Base-by-base conservation (phyloP, 164 flowering plant species). In the Stephania yunnanensis region DNA sequence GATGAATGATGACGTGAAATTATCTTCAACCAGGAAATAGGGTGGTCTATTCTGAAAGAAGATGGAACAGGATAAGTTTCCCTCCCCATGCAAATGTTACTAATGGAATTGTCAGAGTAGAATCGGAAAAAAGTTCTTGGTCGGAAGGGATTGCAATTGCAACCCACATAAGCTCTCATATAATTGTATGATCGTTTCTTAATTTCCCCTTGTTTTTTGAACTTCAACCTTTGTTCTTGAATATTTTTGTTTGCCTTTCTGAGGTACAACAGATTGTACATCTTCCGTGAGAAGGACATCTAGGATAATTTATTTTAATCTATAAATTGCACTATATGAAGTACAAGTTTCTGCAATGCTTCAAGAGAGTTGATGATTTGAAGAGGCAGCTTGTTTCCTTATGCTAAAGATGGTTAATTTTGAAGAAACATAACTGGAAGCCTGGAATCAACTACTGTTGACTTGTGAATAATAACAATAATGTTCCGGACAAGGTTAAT, bases 11-110 rank as follows among this genome's bases (percentile, higher is more conserved):
- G 65, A 58, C 8, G n/a, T 74, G 12, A 45, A 36, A 13, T 65
- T 20, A 75, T 64, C 46, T 71, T 50, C 73, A 83, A 20, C 72
- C 81, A 89, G 93, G 86, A 72, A 82, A 78, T 74, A 65, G 69
- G 78, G 80, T 73, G 45, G 73, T 42, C 69, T 66, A 50, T 75
- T 76, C 75, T 75, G 78, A 53, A 75, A 74, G 77, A 42, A 73
- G 50, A 61, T 12, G 55, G 73, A 71, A 69, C 64, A 77, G 69
- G 69, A 42, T 71, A 75, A 71, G 74, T 76, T 73, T 64, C 11
- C 46, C 30, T 61, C 31, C 69, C 52, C 15, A 31, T 73, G 73
- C 70, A 17, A 58, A 63, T 76, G 75, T 75, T 63, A 46, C 71
- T 52, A 73, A 77, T 22, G 61, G 64, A 25, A 36, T 46, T 53